Conservation (phyloP, 257 asterid genomes). For the Nicotiana undulata region DNA sequence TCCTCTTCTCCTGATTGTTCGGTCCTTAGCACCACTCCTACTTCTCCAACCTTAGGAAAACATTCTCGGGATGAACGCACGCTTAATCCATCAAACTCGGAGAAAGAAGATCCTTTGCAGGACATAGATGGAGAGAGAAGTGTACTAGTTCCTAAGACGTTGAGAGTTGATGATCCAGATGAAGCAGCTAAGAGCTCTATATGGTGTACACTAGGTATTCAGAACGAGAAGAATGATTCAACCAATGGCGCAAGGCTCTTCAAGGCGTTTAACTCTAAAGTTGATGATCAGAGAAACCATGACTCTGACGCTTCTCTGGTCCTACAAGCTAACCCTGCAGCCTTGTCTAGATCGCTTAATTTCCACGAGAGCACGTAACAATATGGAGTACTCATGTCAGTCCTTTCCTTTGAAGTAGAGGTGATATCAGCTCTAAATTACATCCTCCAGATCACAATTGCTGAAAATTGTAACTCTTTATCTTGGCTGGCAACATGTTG, state of each 20-base stretch:
- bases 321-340: constrained; percentile 74
- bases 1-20: constrained; percentile 16
- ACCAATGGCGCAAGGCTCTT: constrained; percentile 10
- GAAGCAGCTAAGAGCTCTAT: constrained; percentile 65
- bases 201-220: constrained; percentile 36
- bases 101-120: constrained; percentile 5
- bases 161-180: constrained; percentile 52
- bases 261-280: constrained; percentile 31
- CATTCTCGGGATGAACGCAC: constrained; percentile 38
- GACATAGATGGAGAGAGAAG: constrained; percentile 10
- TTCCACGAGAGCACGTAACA: constrained; percentile 46
- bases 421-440: background rate
- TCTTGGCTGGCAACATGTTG: background rate
- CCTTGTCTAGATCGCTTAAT: constrained; percentile 51
- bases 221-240: constrained; percentile 7
- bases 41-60: constrained; percentile 39
- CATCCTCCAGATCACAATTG: background rate
- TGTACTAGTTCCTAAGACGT: constrained; percentile 35
- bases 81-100: constrained; percentile 9
- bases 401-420: background rate
- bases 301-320: constrained; percentile 24
- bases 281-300: constrained; percentile 9
- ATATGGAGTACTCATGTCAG: background rate
- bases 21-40: constrained; percentile 9
- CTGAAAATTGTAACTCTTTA: background rate